Conservation (phyloP, 2,329 filamentous ascomycete genomes). For the Nothopassalora personata region DNA sequence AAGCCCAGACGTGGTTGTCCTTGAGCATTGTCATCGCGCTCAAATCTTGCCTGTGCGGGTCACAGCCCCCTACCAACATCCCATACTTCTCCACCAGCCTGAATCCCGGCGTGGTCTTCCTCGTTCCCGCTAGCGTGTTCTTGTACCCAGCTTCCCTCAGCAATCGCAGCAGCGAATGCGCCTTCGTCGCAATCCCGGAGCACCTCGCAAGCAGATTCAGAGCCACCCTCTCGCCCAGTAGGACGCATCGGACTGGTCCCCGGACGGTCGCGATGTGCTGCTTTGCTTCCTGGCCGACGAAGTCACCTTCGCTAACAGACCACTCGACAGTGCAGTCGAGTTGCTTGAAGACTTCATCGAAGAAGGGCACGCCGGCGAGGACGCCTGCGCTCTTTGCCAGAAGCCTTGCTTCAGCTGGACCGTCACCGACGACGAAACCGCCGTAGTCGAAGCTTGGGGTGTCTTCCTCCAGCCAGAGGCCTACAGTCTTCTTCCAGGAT, state of each 20-base stretch:
- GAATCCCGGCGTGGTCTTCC: slow-evolving; percentile 96
- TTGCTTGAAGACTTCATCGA: slow-evolving; percentile 87
- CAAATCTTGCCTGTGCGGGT: slow-evolving; percentile 86
- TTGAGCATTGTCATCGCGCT: slow-evolving; percentile 95
- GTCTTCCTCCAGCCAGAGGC: slow-evolving; percentile 89
- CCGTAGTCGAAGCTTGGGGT: slow-evolving; percentile 95
- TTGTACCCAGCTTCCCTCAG: slow-evolving; percentile 63
- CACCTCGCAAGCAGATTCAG: slow-evolving; percentile 87
- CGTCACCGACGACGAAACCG: slow-evolving; percentile 87
- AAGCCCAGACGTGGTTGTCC: slow-evolving; percentile 96
- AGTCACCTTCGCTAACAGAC: slow-evolving; percentile 70
- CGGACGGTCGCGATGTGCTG: slow-evolving; percentile 71
- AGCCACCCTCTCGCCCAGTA: slow-evolving; percentile 90
- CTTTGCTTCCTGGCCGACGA: slow-evolving; percentile 58
- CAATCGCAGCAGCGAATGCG: slow-evolving; percentile 44
- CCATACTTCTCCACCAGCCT: slow-evolving; percentile 96
- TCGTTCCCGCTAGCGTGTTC: slow-evolving; percentile 83
- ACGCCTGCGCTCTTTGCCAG: slow-evolving; percentile 64
- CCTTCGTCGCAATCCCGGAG: slow-evolving; percentile 76
- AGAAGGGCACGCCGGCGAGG: slow-evolving; percentile 88
- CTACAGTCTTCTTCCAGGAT: slow-evolving; percentile 75
- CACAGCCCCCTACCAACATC: slow-evolving; percentile 89
- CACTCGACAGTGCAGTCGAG: slow-evolving; percentile 86
- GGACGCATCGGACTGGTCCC: slow-evolving; percentile 74
- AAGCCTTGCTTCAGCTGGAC: slow-evolving; percentile 45